A percentile compares a stretch with the other conserved stretches of the same genome.
These are phyloP conservation scores for Amaranthus hypochondriacus DNA, from an alignment of 148 eudicot species.

Conservation along the genomic window DNA sequence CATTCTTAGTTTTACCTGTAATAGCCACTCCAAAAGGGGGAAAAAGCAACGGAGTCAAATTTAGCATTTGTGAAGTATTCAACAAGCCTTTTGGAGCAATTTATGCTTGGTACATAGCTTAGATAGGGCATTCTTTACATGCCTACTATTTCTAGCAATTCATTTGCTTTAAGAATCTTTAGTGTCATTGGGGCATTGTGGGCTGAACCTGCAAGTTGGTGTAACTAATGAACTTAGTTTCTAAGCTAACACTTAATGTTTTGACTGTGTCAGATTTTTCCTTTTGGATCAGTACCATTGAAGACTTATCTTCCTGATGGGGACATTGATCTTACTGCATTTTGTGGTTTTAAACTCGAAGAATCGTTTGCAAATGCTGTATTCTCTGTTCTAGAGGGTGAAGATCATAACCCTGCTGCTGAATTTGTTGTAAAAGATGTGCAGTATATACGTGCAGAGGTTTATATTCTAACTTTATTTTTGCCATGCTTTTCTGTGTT, in stretches of 20 bases:
- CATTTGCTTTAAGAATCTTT: not conserved
- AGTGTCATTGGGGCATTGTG: not conserved
- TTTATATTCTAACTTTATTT: conserved; percentile 26
- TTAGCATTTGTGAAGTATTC: not conserved
- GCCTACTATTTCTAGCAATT: not conserved
- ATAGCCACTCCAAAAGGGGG: not conserved
- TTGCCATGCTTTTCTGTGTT: conserved; percentile 1
- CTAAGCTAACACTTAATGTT: conserved; percentile 7
- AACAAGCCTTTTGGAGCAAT: not conserved
- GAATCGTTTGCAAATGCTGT: conserved; percentile 58
- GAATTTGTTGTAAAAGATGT: conserved; percentile 85
- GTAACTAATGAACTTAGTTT: not conserved
- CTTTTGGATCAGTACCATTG: conserved; percentile 91
- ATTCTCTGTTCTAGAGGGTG: conserved; percentile 55
- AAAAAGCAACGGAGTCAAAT: not conserved
- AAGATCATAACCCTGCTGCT: conserved; percentile 51
- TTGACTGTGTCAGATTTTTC: conserved; percentile 49
- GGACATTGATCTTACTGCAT: conserved; percentile 86
- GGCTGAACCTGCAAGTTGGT: not conserved
- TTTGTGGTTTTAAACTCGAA: conserved; percentile 53
- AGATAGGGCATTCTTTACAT: not conserved
- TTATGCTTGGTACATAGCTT: not conserved
- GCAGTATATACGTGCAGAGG: conserved; percentile 92
- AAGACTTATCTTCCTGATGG: conserved; percentile 97
- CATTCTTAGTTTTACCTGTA: no score